These are phyloP conservation scores for Mycosphaerella sp. DNA, from an alignment of 2,329 filamentous ascomycete species.

Conservation along the genomic window DNA sequence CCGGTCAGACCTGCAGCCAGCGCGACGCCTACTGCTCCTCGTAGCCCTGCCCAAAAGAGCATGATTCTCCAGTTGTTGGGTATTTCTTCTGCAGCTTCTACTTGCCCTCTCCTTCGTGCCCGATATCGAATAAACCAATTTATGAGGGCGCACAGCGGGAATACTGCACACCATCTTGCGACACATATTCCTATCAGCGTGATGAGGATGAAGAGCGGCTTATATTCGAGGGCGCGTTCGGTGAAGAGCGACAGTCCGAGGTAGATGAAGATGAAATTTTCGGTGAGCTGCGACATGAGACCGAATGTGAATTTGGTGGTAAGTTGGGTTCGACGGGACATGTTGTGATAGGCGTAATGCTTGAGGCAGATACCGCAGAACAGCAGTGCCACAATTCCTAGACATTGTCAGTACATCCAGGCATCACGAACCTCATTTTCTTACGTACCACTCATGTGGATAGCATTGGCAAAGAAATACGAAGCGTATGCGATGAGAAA, in stretches of 20 bases:
- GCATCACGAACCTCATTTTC: background rate
- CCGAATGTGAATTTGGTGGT: slow-evolving; percentile 98
- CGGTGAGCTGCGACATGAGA: slow-evolving; percentile 85
- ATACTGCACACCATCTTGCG: slow-evolving; percentile 88
- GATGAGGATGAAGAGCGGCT: slow-evolving; percentile 90
- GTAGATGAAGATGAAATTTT: slow-evolving; percentile 99
- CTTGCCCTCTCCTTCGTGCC: slow-evolving; percentile 65
- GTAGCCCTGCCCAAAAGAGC: slow-evolving; percentile 98
- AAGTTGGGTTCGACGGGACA: slow-evolving; percentile 94
- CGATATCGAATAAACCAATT: slow-evolving; percentile 91
- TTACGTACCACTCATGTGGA: slow-evolving; percentile 83
- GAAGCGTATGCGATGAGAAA: slow-evolving; percentile 91
- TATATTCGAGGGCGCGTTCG: slow-evolving; percentile 78
- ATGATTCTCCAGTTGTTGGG: slow-evolving; percentile 97
- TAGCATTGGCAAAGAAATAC: slow-evolving; percentile 95
- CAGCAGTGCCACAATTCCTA: slow-evolving; percentile 89
- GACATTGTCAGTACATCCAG: slow-evolving; percentile 7
- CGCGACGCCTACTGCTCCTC: slow-evolving; percentile 91
- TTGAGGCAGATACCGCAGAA: slow-evolving; percentile 99
- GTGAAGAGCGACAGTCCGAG: slow-evolving; percentile 92
- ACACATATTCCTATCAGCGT: slow-evolving; percentile 87
- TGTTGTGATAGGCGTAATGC: slow-evolving; percentile 99
- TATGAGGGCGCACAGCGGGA: slow-evolving; percentile 80
- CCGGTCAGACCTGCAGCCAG: slow-evolving; percentile 82
- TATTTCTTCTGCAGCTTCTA: slow-evolving; percentile 70